phyloP scores from a whole-genome alignment of 139 green algal genomes.

The Picochlorum sp. region DNA sequence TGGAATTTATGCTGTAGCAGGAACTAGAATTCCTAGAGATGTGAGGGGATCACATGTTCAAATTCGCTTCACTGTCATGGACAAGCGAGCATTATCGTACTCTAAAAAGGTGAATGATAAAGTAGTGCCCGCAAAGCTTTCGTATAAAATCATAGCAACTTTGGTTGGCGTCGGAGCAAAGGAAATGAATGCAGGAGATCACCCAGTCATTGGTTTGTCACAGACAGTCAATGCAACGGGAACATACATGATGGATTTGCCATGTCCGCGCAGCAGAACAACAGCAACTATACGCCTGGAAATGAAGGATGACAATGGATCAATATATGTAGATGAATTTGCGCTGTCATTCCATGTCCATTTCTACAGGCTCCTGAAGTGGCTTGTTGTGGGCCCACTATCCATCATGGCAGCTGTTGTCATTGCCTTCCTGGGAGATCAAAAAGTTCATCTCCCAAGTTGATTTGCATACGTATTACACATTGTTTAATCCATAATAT shows the following conservation, averaged over 20 bases:
- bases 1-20: constrained; percentile 57
- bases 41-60: constrained; percentile 63
- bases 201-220: constrained; percentile 70
- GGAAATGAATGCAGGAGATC: constrained; percentile 58
- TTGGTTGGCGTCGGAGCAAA: constrained; percentile 12
- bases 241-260: constrained; percentile 63
- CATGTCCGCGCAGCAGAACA: constrained; percentile 56
- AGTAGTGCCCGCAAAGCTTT: neutral
- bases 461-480: constrained; percentile 5
- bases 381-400: constrained; percentile 53
- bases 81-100: constrained; percentile 21
- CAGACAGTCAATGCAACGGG: constrained; percentile 59
- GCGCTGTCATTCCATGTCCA: constrained; percentile 88
- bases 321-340: constrained; percentile 75
- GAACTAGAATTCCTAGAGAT: constrained; percentile 50
- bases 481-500: constrained; percentile 9
- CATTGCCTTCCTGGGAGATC: constrained; percentile 7
- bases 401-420: constrained; percentile 21
- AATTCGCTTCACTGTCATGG: constrained; percentile 52
- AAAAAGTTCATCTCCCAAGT: neutral
- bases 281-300: constrained; percentile 65
- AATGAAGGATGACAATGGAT: constrained; percentile 49
- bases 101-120: neutral
- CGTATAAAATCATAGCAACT: constrained; percentile 4
- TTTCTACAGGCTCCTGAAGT: constrained; percentile 81